These are phyloP conservation scores for Venturiaceae sp. DNA, from an alignment of 2,329 filamentous ascomycete species.

Conservation along the genomic window DNA sequence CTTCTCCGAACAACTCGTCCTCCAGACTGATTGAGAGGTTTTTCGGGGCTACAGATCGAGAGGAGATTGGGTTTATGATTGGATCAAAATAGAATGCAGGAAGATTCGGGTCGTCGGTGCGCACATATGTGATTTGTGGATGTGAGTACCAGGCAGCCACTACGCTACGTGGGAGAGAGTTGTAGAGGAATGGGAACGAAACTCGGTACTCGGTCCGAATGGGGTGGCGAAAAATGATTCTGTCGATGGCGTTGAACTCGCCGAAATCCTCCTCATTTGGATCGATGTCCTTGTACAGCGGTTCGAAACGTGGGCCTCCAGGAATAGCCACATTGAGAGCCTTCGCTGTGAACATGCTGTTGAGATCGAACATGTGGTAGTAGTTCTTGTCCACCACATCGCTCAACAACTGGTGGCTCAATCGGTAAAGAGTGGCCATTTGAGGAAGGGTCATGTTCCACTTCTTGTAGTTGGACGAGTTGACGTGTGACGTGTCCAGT, in stretches of 20 bases:
- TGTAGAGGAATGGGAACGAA: conserved; percentile 90
- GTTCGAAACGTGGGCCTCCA: conserved; percentile 94
- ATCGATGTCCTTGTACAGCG: conserved; percentile 95
- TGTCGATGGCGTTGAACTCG: conserved; percentile 98
- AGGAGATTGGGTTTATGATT: conserved; percentile 96
- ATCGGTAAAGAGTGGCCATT: conserved; percentile 89
- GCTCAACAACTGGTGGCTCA: conserved; percentile 83
- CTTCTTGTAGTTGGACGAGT: conserved; percentile 89
- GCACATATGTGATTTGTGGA: conserved; percentile 85
- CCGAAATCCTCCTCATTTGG: conserved; percentile 99
- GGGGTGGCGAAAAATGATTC: conserved; percentile 94
- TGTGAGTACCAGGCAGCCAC: conserved; percentile 89
- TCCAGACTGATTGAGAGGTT: conserved; percentile 89
- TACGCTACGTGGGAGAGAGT: conserved; percentile 89
- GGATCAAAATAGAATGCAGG: conserved; percentile 97
- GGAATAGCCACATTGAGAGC: conserved; percentile 94
- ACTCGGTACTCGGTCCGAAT: conserved; percentile 95
- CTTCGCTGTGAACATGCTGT: conserved; percentile 92
- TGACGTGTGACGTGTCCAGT: conserved; percentile 85
- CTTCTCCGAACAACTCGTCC: conserved; percentile 81
- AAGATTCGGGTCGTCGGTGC: conserved; percentile 76
- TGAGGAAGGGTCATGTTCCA: conserved; percentile 92
- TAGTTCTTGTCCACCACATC: conserved; percentile 95
- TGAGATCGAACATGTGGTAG: conserved; percentile 92
- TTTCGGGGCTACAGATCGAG: conserved; percentile 84